Percentiles rank a stretch among this genome's conserved stretches.
phyloP scores from a whole-genome alignment of 805 yeast species.

The Barnettozyma siamensis region DNA sequence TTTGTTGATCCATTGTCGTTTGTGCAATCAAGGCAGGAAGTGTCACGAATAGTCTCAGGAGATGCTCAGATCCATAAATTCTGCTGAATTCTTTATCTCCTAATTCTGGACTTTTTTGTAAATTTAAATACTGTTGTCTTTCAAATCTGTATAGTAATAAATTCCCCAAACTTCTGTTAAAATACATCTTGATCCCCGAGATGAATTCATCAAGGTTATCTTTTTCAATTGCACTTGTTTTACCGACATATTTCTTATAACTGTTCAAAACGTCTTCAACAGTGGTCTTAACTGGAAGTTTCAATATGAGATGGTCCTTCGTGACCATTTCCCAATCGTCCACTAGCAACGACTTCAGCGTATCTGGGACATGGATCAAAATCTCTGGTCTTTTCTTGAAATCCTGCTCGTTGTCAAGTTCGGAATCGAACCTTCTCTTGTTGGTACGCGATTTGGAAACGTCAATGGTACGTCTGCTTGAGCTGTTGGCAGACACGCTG shows the following conservation, averaged over 20 bases:
- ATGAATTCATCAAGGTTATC: slow-evolving; percentile 61
- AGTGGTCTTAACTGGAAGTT: slow-evolving; percentile 53
- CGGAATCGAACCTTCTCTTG: slow-evolving; percentile 25
- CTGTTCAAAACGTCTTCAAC: slow-evolving; percentile 49
- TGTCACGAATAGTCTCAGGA: slow-evolving; percentile 68
- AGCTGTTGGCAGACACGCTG: slow-evolving; percentile 7
- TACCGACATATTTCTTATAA: slow-evolving; percentile 35
- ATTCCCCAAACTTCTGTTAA: slow-evolving; percentile 66
- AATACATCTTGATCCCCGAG: slow-evolving; percentile 64
- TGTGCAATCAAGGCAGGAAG: slow-evolving; percentile 80
- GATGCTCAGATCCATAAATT: slow-evolving; percentile 77
- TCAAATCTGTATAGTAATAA: slow-evolving; percentile 71
- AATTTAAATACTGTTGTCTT: slow-evolving; percentile 60
- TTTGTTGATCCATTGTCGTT: slow-evolving; percentile 75
- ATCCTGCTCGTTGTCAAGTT: slow-evolving; percentile 28
- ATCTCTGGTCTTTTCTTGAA: slow-evolving; percentile 34
- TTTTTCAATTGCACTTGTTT: slow-evolving; percentile 30
- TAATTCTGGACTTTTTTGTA: slow-evolving; percentile 33
- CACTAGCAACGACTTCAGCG: slow-evolving; percentile 65
- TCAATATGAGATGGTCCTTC: slow-evolving; percentile 64
- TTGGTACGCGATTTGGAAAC: slow-evolving; percentile 11
- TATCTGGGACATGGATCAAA: slow-evolving; percentile 52
- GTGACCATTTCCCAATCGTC: slow-evolving; percentile 94
- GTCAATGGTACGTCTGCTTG: slow-evolving; percentile 13
- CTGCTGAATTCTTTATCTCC: slow-evolving; percentile 34